phyloP scores from a whole-genome alignment of 306 rosid genomes.

The Quercus cerris region DNA sequence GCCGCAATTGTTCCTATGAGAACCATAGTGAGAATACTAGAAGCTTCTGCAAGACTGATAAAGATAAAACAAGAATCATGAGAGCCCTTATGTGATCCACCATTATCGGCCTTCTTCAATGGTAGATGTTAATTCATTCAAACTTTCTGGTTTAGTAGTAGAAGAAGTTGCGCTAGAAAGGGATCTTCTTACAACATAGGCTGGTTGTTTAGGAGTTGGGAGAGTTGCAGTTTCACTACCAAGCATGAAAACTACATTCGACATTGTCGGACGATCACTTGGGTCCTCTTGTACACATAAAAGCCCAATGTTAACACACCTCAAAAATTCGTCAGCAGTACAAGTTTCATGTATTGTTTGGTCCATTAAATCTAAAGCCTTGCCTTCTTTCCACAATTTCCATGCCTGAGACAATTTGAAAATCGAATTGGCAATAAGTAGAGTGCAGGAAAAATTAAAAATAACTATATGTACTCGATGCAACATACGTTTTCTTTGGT shows the following conservation, averaged over 20 bases:
- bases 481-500: too few relatives aligned
- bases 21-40: too few relatives aligned
- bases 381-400: conserved; percentile 47
- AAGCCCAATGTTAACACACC: conserved; percentile 37
- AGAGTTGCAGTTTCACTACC: conserved; percentile 26
- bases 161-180: conserved; percentile 29
- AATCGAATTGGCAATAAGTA: background rate
- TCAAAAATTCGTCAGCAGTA: conserved; percentile 21
- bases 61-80: too few relatives aligned
- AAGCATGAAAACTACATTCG: conserved; percentile 40
- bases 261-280: conserved; percentile 43
- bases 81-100: background rate
- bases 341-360: conserved; percentile 23
- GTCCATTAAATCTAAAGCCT: conserved; percentile 42
- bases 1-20: background rate
- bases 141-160: conserved; percentile 22
- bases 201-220: conserved; percentile 44
- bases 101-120: conserved; percentile 32
- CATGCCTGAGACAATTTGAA: conserved; percentile 33
- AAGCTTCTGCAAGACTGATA: too few relatives aligned
- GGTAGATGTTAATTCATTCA: conserved; percentile 10
- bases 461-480: too few relatives aligned
- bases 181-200: conserved; percentile 24
- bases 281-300: conserved; percentile 58
- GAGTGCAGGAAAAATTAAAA: too few relatives aligned